Conservation (phyloP, 108 stramenopile genomes). For the Parmales sp. region DNA sequence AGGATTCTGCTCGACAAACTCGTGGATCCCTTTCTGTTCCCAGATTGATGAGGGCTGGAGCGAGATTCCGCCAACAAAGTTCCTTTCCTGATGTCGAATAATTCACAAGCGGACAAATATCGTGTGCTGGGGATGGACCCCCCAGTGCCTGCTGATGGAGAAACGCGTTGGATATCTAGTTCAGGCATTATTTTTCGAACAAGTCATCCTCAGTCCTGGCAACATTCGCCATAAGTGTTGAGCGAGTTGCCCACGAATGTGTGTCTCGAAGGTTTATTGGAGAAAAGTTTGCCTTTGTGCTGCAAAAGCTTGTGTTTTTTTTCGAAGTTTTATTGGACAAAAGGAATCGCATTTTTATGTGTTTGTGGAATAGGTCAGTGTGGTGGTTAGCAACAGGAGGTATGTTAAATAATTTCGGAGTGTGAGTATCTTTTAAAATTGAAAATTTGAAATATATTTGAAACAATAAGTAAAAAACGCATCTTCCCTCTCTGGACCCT, state of each 20-base stretch:
- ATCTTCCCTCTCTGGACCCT: too few species aligned
- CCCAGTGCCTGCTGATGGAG: constrained; percentile 14
- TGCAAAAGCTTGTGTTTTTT: too few species aligned
- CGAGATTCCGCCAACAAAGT: constrained; percentile 9
- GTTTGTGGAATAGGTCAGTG: too few species aligned
- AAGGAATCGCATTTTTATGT: too few species aligned
- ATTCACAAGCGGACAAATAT: constrained; percentile 13
- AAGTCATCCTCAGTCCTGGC: background rate
- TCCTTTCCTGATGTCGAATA: constrained; percentile 13
- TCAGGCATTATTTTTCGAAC: constrained; percentile 1
- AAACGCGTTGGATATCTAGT: constrained; percentile 10
- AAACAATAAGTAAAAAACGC: too few species aligned
- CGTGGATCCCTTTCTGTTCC: background rate
- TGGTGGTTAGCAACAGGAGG: too few species aligned
- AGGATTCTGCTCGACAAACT: constrained; percentile 1
- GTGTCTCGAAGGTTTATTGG: too few species aligned
- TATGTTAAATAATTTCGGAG: too few species aligned
- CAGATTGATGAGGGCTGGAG: constrained; percentile 9
- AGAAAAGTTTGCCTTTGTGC: too few species aligned
- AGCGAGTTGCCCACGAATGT: background rate
- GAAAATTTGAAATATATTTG: too few species aligned
- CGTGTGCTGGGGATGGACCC: background rate
- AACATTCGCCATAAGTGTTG: constrained; percentile 1
- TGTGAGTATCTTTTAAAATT: too few species aligned
- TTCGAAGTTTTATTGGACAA: too few species aligned